Percentiles rank a stretch among this genome's conserved stretches.
Evolutionary conservation across 2,329 filamentous ascomycete genomes (phyloP).

Genomic region (Beauveria sp.): DNA sequence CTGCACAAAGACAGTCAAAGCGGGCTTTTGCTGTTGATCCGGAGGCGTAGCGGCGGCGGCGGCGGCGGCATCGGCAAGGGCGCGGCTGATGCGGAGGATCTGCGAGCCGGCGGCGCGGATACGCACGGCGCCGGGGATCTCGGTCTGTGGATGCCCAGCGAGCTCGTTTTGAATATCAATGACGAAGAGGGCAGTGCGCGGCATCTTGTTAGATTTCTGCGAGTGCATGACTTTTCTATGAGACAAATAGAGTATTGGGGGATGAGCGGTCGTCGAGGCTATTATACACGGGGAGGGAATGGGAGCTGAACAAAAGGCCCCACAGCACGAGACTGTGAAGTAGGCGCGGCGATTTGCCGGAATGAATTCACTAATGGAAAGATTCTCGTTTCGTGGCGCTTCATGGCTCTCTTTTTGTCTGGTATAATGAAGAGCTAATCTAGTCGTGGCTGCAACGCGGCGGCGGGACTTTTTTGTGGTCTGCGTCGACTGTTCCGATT

Average conservation of each 20-base stretch:
- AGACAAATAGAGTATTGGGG: background rate
- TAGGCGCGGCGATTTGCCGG: background rate
- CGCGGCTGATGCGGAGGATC: slow-evolving; percentile 18
- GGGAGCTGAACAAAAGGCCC: background rate
- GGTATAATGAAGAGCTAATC: background rate
- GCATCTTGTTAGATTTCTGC: background rate
- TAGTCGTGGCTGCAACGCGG: background rate
- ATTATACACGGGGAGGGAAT: background rate
- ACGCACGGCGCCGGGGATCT: slow-evolving; percentile 20
- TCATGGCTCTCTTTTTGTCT: background rate
- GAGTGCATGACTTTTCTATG: no score
- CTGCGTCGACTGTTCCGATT: background rate
- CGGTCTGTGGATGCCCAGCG: slow-evolving; percentile 17
- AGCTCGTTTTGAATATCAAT: slow-evolving; percentile 27
- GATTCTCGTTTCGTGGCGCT: background rate
- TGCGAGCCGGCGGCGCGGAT: slow-evolving; percentile 16
- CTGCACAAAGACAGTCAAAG: slow-evolving; percentile 23
- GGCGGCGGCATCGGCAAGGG: slow-evolving; percentile 7
- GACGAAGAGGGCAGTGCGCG: slow-evolving; percentile 21
- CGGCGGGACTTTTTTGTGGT: background rate
- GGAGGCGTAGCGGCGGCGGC: background rate
- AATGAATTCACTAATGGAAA: background rate
- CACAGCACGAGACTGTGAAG: slow-evolving; percentile 1
- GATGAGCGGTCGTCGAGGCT: background rate
- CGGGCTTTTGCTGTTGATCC: background rate